A percentile compares a stretch with the other conserved stretches of the same genome.
phyloP scores from a whole-genome alignment of 495 filamentous ascomycete species.

The Cladorrhinum samala region DNA sequence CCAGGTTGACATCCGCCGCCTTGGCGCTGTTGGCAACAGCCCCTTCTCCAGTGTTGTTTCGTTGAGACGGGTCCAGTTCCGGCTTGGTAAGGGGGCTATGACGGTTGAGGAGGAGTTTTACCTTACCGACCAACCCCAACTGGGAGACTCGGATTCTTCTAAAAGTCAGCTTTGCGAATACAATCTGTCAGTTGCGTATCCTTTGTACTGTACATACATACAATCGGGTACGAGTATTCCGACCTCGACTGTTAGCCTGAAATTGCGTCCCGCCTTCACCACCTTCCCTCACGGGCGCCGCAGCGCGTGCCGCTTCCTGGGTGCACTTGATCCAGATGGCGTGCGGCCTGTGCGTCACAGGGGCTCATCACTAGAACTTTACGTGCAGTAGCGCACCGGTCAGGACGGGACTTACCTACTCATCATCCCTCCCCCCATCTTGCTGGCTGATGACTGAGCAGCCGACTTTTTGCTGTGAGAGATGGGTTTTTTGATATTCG shows the following conservation, averaged over 20 bases:
- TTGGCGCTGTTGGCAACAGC: constrained; percentile 2
- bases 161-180: too few relatives aligned
- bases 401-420: too few relatives aligned
- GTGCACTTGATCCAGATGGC: background rate
- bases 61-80: constrained; percentile 5
- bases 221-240: background rate
- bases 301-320: background rate
- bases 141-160: too few relatives aligned
- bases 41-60: background rate
- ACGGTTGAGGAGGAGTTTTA: background rate
- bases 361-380: background rate
- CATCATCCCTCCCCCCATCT: too few relatives aligned
- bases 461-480: background rate
- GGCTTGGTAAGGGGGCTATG: background rate
- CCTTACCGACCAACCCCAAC: too few relatives aligned
- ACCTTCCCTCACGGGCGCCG: too few relatives aligned
- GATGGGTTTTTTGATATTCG: background rate
- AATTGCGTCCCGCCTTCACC: background rate
- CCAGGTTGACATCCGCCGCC: background rate
- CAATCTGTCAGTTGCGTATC: too few relatives aligned
- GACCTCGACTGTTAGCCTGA: background rate
- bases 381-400: background rate
- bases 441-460: too few relatives aligned
- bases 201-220: too few relatives aligned
- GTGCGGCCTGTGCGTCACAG: constrained; percentile 1